phyloP scores from a whole-genome alignment of 192 early-diverging fungal species.

The Gorgonomyces haynaldii region DNA sequence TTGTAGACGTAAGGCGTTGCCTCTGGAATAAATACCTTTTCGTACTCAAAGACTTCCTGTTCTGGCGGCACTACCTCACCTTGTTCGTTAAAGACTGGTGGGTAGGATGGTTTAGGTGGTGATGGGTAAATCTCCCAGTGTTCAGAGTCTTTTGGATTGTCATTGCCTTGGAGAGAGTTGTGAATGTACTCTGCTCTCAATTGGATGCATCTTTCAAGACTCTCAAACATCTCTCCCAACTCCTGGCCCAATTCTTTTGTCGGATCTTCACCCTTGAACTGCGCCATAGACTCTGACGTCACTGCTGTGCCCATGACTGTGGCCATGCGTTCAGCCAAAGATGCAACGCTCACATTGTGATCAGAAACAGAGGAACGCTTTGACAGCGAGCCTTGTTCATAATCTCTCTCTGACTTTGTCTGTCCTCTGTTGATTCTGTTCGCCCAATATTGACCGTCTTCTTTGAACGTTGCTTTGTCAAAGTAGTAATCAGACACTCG shows the following conservation, averaged over 20 bases:
- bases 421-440: background rate
- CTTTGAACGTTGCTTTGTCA: background rate
- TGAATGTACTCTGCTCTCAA: slow-evolving; percentile 79
- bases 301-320: slow-evolving; percentile 35
- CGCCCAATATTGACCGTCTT: background rate
- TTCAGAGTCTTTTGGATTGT: slow-evolving; percentile 72
- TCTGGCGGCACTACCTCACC: background rate
- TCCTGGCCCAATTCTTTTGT: slow-evolving; percentile 46
- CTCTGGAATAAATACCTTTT: slow-evolving; percentile 25
- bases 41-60: slow-evolving; percentile 27
- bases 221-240: slow-evolving; percentile 45
- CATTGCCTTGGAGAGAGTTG: slow-evolving; percentile 55
- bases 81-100: slow-evolving; percentile 7
- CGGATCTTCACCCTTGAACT: background rate
- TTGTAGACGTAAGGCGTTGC: slow-evolving; percentile 15
- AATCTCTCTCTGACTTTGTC: background rate
- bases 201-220: slow-evolving; percentile 60
- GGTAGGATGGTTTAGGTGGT: slow-evolving; percentile 62
- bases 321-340: slow-evolving; percentile 41
- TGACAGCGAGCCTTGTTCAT: background rate
- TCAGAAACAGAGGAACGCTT: background rate
- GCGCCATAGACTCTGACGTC: slow-evolving; percentile 37
- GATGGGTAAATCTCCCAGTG: slow-evolving; percentile 80
- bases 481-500: background rate
- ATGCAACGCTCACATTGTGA: background rate